These are phyloP conservation scores for Vaccinium myrtillus DNA, from an alignment of 148 eudicot genomes.

Conservation along the genomic window DNA sequence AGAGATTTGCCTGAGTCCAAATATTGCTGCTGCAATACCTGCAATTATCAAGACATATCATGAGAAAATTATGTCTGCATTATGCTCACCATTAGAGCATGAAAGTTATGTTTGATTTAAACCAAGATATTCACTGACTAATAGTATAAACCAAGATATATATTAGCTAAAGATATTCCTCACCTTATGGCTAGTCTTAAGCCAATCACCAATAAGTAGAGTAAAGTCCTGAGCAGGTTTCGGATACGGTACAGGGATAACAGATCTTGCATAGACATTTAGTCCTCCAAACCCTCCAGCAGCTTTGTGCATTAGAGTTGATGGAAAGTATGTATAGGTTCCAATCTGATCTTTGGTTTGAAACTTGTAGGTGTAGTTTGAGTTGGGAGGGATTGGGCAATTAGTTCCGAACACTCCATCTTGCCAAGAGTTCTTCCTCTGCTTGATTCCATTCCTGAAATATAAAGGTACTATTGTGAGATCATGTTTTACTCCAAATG, in stretches of 20 bases:
- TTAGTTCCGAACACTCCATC: slow-evolving; percentile 91
- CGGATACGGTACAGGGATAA: slow-evolving; percentile 74
- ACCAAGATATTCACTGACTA: neutral
- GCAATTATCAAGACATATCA: slow-evolving; percentile 19
- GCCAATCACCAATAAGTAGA: slow-evolving; percentile 85
- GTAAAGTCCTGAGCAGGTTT: slow-evolving; percentile 71
- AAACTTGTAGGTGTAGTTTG: slow-evolving; percentile 74
- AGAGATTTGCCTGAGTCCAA: slow-evolving; percentile 69
- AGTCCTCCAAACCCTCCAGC: slow-evolving; percentile 89
- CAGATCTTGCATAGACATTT: slow-evolving; percentile 68
- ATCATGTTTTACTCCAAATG: neutral
- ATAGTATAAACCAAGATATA: neutral
- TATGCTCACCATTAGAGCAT: neutral
- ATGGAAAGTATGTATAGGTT: slow-evolving; percentile 78
- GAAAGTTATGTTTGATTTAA: neutral
- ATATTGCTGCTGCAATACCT: slow-evolving; percentile 50
- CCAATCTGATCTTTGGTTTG: slow-evolving; percentile 95
- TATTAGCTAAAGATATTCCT: neutral
- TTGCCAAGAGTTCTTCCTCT: slow-evolving; percentile 97
- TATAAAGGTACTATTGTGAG: neutral
- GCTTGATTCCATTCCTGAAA: slow-evolving; percentile 88
- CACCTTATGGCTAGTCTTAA: slow-evolving; percentile 68
- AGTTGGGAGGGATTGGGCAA: slow-evolving; percentile 75
- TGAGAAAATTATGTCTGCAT: neutral
- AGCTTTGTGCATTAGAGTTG: slow-evolving; percentile 79